These are phyloP conservation scores for Paraleonurus japonicus DNA, from an alignment of 257 asterid species.

Conservation along the genomic window DNA sequence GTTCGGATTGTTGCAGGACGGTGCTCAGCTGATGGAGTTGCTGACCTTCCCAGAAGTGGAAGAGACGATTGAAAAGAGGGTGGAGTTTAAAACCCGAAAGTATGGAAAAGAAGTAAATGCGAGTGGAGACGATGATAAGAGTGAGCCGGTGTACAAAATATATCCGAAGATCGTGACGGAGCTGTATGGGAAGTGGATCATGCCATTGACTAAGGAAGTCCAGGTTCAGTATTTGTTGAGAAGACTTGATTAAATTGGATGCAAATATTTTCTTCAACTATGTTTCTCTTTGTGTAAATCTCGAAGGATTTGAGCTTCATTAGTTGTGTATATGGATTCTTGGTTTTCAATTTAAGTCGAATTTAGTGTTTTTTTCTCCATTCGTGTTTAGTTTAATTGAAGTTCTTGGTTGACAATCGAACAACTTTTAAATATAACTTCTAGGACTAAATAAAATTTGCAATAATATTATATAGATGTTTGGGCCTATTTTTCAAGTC, in stretches of 20 bases:
- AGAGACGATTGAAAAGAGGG: constrained; percentile 60
- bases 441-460: neutral
- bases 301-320: too few species aligned
- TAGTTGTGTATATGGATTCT: too few species aligned
- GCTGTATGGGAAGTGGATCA: constrained; percentile 76
- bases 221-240: constrained; percentile 77
- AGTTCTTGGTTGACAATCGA: neutral
- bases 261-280: neutral
- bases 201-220: constrained; percentile 92
- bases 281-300: too few species aligned
- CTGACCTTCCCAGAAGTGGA: constrained; percentile 73
- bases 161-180: constrained; percentile 73
- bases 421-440: neutral
- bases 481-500: neutral
- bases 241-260: constrained; percentile 58
- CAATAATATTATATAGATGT: neutral
- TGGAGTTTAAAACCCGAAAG: constrained; percentile 69
- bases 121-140: constrained; percentile 25
- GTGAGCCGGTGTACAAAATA: constrained; percentile 62
- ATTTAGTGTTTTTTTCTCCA: neutral
- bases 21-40: constrained; percentile 55
- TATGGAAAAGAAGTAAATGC: constrained; percentile 57
- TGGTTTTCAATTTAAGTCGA: too few species aligned
- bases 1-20: constrained; percentile 45
- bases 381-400: neutral